These are phyloP conservation scores for Debaryomyces maramus DNA, from an alignment of 805 yeast genomes.

Conservation along the genomic window DNA sequence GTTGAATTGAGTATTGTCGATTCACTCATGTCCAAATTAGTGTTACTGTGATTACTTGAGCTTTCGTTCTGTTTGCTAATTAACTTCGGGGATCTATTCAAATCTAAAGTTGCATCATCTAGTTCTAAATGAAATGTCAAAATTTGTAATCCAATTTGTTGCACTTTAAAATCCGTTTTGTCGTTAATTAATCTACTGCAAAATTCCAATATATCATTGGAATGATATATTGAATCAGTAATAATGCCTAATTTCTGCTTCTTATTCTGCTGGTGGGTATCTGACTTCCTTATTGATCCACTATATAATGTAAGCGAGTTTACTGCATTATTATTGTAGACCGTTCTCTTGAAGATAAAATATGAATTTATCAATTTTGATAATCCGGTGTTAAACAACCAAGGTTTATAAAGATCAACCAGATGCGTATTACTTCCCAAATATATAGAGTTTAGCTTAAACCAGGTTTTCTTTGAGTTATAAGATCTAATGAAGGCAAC, in stretches of 20 bases:
- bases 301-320: not conserved
- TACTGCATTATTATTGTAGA: not conserved
- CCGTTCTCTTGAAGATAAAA: conserved; percentile 22
- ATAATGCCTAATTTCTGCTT: conserved; percentile 28
- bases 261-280: conserved; percentile 16
- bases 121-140: conserved; percentile 18
- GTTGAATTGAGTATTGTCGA: conserved; percentile 7
- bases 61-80: not conserved
- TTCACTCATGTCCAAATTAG: conserved; percentile 1
- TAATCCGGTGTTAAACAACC: conserved; percentile 44
- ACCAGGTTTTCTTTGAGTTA: conserved; percentile 20
- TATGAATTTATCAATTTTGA: conserved; percentile 30
- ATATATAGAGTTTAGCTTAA: conserved; percentile 21
- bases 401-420: conserved; percentile 21
- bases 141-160: conserved; percentile 17
- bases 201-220: conserved; percentile 23
- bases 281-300: conserved; percentile 1
- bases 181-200: conserved; percentile 23
- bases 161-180: conserved; percentile 11
- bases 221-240: conserved; percentile 18
- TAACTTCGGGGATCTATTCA: not conserved
- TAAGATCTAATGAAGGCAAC: conserved; percentile 8
- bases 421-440: conserved; percentile 12
- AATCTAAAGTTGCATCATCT: not conserved
- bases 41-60: conserved; percentile 1